phyloP scores from a whole-genome alignment of 2,329 filamentous ascomycete species.

The Colletotrichum sp. region DNA sequence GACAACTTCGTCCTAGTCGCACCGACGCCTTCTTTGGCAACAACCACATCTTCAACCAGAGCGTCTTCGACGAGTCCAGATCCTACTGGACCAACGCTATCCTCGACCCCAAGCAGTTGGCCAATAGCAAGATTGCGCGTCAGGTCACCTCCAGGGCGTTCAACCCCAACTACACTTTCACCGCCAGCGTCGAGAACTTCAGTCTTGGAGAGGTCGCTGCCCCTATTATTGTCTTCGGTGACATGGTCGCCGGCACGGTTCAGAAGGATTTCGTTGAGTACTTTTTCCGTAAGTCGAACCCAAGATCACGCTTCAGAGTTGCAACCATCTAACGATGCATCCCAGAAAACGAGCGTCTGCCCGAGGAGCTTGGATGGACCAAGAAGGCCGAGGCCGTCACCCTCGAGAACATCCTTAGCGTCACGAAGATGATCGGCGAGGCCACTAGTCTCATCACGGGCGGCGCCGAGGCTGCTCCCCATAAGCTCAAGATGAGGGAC shows the following conservation, averaged over 20 bases:
- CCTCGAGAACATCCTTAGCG: not conserved
- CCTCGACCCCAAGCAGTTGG: conserved; percentile 45
- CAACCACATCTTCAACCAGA: conserved; percentile 57
- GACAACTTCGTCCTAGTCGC: conserved; percentile 35
- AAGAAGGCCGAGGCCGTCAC: not conserved
- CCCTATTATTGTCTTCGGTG: conserved; percentile 54
- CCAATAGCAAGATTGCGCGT: conserved; percentile 50
- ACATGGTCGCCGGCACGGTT: conserved; percentile 42
- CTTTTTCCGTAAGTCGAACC: conserved; percentile 45
- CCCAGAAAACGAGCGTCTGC: conserved; percentile 16
- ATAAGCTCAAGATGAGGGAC: not conserved
- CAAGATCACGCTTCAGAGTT: accelerated
- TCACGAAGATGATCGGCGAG: conserved; percentile 7
- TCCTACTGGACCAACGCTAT: conserved; percentile 49
- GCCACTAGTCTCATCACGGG: not conserved
- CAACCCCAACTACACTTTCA: conserved; percentile 56
- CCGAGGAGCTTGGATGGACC: conserved; percentile 11
- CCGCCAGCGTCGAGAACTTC: conserved; percentile 43
- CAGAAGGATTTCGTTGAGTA: conserved; percentile 44
- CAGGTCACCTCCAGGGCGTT: conserved; percentile 46
- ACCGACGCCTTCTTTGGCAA: conserved; percentile 55
- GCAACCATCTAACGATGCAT: not conserved
- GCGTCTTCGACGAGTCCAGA: conserved; percentile 50
- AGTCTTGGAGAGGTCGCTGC: conserved; percentile 56
- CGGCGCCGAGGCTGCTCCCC: not conserved